Percentiles rank a stretch among this genome's conserved stretches.
Evolutionary conservation across 1,284 basidiomycete species (phyloP).

Genomic region (Erythrobasidium hasegawianum): DNA sequence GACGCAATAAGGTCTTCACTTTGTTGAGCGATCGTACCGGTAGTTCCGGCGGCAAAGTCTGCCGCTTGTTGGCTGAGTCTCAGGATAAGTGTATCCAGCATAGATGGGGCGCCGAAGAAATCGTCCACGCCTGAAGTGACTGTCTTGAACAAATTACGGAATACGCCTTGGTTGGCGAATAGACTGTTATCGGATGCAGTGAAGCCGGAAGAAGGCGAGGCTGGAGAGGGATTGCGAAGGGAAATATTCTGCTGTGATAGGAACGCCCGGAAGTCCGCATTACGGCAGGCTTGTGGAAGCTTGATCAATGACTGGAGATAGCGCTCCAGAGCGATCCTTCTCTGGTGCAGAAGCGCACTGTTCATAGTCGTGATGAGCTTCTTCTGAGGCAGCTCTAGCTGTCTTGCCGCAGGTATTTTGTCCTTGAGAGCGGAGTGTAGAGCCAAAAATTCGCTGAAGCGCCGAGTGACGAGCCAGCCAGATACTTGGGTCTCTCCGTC

Average conservation of each 20-base stretch:
- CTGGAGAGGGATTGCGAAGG: slow-evolving; percentile 29
- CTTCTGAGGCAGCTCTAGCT: slow-evolving; percentile 83
- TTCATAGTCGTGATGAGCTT: slow-evolving; percentile 74
- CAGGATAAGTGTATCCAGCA: slow-evolving; percentile 88
- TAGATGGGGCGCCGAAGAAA: slow-evolving; percentile 85
- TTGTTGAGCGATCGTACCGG: slow-evolving; percentile 60
- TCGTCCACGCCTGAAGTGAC: slow-evolving; percentile 89
- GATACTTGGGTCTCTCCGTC: slow-evolving; percentile 66
- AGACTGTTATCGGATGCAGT: slow-evolving; percentile 39
- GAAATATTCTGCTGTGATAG: slow-evolving; percentile 65
- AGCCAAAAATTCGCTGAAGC: slow-evolving; percentile 90
- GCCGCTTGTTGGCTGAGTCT: slow-evolving; percentile 80
- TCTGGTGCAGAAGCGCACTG: slow-evolving; percentile 75
- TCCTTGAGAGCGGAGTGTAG: slow-evolving; percentile 81
- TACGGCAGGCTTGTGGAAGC: slow-evolving; percentile 71
- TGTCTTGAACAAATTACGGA: slow-evolving; percentile 78
- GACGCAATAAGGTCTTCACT: slow-evolving; percentile 64
- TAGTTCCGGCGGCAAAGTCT: slow-evolving; percentile 76
- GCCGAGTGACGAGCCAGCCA: slow-evolving; percentile 83
- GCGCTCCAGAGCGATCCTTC: slow-evolving; percentile 73
- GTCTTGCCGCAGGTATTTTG: slow-evolving; percentile 62
- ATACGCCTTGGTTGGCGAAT: slow-evolving; percentile 64
- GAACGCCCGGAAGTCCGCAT: slow-evolving; percentile 75
- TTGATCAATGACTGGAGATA: slow-evolving; percentile 66
- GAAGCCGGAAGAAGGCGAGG: slow-evolving; percentile 2